Percentiles rank a stretch among this genome's conserved stretches.
Evolutionary conservation across 2,329 filamentous ascomycete genomes (phyloP).

Genomic region (Hymenoscyphus albidus): DNA sequence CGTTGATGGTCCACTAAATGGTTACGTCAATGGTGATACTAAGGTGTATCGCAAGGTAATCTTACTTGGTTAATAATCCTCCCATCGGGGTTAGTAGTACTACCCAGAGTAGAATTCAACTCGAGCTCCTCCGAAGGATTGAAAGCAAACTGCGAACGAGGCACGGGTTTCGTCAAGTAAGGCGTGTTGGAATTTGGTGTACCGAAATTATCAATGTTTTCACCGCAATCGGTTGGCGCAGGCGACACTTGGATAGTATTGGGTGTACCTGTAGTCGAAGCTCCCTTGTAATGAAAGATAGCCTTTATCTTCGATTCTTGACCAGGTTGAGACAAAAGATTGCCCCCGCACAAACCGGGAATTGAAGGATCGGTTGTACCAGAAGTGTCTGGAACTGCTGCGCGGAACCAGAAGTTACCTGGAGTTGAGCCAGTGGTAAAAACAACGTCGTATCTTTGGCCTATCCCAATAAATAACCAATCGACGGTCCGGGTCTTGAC

Average conservation of each 20-base stretch:
- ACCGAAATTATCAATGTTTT: not conserved
- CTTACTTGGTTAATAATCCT: not conserved
- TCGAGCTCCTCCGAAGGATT: not conserved
- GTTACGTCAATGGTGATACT: not conserved
- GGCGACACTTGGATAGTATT: not conserved
- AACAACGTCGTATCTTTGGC: slow-evolving; percentile 43
- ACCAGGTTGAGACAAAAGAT: not conserved
- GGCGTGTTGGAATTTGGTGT: not conserved
- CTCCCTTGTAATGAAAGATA: not conserved
- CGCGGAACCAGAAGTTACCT: slow-evolving; percentile 46
- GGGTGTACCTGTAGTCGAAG: not conserved
- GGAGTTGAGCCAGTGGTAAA: slow-evolving; percentile 44
- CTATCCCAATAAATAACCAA: slow-evolving; percentile 56
- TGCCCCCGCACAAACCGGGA: not conserved
- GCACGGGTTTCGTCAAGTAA: not conserved
- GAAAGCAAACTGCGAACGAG: not conserved
- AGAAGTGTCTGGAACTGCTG: slow-evolving; percentile 30
- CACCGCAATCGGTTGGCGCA: not conserved
- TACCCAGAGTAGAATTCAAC: not conserved
- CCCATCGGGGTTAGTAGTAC: not conserved
- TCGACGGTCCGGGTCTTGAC: slow-evolving; percentile 57
- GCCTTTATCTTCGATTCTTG: slow-evolving; percentile 1
- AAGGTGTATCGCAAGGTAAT: not conserved
- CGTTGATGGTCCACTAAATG: not conserved
- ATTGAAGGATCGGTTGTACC: not conserved